Base-by-base conservation (phyloP, 208 protist species). In the Plasmodiophora brassicae region DNA sequence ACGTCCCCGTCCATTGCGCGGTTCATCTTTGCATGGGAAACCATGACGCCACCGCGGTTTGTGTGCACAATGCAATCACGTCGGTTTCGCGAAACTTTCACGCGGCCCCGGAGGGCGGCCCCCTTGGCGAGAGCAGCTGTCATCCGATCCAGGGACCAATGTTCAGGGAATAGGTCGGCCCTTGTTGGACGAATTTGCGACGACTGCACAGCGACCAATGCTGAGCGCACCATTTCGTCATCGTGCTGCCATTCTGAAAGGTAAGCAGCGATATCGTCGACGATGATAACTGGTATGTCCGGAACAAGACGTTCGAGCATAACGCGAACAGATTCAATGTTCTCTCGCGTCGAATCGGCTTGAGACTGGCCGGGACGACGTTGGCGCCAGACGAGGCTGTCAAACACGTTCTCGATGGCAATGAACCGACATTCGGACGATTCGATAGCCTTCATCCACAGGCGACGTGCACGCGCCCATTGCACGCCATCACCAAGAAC, bases 1-100 rank as follows among this genome's bases (percentile, higher is more conserved):
- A 50, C 43, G 50, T 90, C 88, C 36, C 83, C 88, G 38, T 90
- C 71, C 39, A 90, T 44, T 32, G 88, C 88, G 28, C 88, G 35
- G 38, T 90, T 90, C n/a, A 50, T 36, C n/a, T 89, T 65, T 1
- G 28, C 32, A 44, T 41, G 28, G 14, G 8, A 25, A 32, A 88
- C 53, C 25, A 88, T 41, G 0, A 88, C 41, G 35, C 72, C 57
- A 45, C 39, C n/a, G n/a, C 25, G 57, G 0, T 84, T 38, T 14
- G 32, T 44, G 5, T n/a, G 32, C 5, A 78, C 65, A 38, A 78
- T 38, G 41, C 32, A n/a, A 38, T 8, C 20, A 36, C 14, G n/a
- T 8, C 65, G 5, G n/a, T 78, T 5, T 8, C n/a, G 5, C 65
- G 10, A 5, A 5, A 78, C 65, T 78, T 78, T 78, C 32, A 78